Base-by-base conservation (phyloP, 2,329 filamentous ascomycete genomes). In the Incumbomyces lentus region DNA sequence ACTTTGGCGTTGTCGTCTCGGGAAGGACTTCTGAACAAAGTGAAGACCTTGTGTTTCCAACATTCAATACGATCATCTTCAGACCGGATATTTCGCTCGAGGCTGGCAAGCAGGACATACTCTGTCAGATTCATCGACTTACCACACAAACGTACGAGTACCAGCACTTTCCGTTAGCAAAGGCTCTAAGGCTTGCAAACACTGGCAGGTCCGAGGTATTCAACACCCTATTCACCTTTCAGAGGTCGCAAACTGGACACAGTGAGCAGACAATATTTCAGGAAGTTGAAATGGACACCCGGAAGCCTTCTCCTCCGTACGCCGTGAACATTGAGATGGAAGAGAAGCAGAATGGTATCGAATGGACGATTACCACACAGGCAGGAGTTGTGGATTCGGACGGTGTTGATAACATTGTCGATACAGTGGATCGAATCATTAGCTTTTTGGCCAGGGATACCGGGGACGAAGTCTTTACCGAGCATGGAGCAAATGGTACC, bases 31-130 rank as follows among this genome's bases (percentile, higher is more conserved):
- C 78, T 8, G 81, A 84, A 38, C 74, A 76, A 13, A 75, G 79
- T 0, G 76, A 84, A 36, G 63, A 76, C 19, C 64, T 90, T 11
- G 72, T 89, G 59, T 95, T 95, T 57, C 90, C 89, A 0, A 86
- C 84, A 0, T 95, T 95, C 85, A 95, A 94, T 59, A 95, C 89
- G 0, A 80, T 95, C 0, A 77, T 83, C 0, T 71, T 94, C 6
- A 75, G 88, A 10, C 75, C 75, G 1, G 72, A 89, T 2, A 61
- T 95, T 2, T 84, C 92, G 55, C 86, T 86, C 1, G 29, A 40
- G 12, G 34, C n/a, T 17, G 79, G 73, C 0, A 66, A 75, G 0
- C 53, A 62, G 0, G 73, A 80, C 0, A 81, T 93, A 65, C 65
- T 95, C 22, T 71, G 69, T 11, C 84, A 89, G 58, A 72, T 88